Evolutionary conservation across 768 basidiomycete genomes (phyloP).

Genomic region (Wakefieldia striispora): DNA sequence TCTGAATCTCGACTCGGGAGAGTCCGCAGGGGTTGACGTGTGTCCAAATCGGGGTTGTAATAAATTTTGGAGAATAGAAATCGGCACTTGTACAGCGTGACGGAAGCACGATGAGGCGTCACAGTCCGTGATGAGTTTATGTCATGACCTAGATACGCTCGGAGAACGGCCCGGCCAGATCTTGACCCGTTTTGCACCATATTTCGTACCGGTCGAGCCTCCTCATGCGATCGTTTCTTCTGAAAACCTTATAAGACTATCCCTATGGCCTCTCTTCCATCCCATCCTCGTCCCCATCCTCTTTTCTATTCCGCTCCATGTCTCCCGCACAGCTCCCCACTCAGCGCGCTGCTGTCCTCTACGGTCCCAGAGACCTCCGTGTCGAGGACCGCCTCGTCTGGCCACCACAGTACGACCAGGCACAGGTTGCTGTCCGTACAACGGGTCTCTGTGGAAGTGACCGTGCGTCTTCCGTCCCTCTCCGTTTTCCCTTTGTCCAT

Average conservation of each 20-base stretch:
- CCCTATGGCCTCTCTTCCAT: constrained; percentile 21
- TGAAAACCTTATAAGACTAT: constrained; percentile 35
- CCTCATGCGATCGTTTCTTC: constrained; percentile 36
- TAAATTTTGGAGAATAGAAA: constrained; percentile 23
- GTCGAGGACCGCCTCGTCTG: constrained; percentile 71
- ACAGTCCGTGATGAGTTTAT: constrained; percentile 25
- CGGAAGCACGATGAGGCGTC: constrained; percentile 19
- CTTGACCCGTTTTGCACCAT: constrained; percentile 23
- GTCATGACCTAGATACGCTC: constrained; percentile 23
- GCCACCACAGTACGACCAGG: constrained; percentile 70
- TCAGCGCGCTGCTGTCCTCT: constrained; percentile 75
- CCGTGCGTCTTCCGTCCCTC: constrained; percentile 41
- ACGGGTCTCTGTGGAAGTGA: constrained; percentile 94
- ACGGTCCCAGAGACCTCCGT: constrained; percentile 80
- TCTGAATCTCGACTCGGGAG: constrained; percentile 11
- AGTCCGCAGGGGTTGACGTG: constrained; percentile 7
- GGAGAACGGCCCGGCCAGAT: constrained; percentile 34
- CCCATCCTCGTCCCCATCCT: constrained; percentile 21
- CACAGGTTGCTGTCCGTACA: constrained; percentile 73
- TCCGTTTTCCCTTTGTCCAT: constrained; percentile 2
- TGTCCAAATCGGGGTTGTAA: constrained; percentile 22
- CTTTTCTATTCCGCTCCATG: constrained; percentile 28
- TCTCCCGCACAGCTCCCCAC: constrained; percentile 49
- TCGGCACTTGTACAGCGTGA: constrained; percentile 22
- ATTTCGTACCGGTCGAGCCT: constrained; percentile 26